Conservation (phyloP, 2,329 filamentous ascomycete species). For the Ascochyta pisi region DNA sequence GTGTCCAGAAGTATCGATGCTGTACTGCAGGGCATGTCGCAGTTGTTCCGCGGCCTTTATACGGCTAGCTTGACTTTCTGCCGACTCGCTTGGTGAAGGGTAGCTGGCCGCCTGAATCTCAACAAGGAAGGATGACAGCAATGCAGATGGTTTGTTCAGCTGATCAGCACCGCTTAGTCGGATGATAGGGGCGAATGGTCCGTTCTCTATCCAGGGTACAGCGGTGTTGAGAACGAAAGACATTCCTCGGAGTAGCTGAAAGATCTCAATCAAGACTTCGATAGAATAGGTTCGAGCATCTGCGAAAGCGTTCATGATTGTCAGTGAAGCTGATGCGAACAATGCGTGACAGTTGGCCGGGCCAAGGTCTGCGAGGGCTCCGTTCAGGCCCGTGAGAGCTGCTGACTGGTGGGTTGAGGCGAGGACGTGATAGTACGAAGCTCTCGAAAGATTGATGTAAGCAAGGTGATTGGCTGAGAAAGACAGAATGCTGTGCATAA, state of each 20-base stretch:
- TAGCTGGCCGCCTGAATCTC: constrained; percentile 25
- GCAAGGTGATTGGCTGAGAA: constrained; percentile 48
- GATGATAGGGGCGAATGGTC: constrained; percentile 33
- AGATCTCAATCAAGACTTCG: constrained; percentile 36
- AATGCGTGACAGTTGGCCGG: constrained; percentile 40
- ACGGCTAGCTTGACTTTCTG: constrained; percentile 12
- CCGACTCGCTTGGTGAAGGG: constrained; percentile 9
- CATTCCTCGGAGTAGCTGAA: constrained; percentile 39
- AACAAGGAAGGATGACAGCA: constrained; percentile 31
- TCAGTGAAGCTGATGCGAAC: constrained; percentile 32
- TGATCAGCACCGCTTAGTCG: constrained; percentile 7
- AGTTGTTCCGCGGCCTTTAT: constrained; percentile 24
- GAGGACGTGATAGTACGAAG: constrained; percentile 31
- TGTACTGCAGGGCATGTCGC: constrained; percentile 25
- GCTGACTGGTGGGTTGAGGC: constrained; percentile 39
- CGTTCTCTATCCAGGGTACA: constrained; percentile 27
- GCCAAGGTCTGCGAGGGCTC: constrained; percentile 28
- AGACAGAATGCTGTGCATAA: constrained; percentile 50
- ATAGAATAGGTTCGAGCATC: constrained; percentile 25
- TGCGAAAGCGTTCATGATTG: constrained; percentile 37
- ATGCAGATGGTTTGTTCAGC: constrained; percentile 23
- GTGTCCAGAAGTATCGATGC: constrained; percentile 29
- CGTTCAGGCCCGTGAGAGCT: constrained; percentile 31
- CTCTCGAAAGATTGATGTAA: constrained; percentile 32
- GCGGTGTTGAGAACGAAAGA: constrained; percentile 29